Evolutionary conservation across 2,329 filamentous ascomycete species (phyloP), one percentile per base, ranked within the genome.

Genomic region (Drechmeria coniospora): DNA sequence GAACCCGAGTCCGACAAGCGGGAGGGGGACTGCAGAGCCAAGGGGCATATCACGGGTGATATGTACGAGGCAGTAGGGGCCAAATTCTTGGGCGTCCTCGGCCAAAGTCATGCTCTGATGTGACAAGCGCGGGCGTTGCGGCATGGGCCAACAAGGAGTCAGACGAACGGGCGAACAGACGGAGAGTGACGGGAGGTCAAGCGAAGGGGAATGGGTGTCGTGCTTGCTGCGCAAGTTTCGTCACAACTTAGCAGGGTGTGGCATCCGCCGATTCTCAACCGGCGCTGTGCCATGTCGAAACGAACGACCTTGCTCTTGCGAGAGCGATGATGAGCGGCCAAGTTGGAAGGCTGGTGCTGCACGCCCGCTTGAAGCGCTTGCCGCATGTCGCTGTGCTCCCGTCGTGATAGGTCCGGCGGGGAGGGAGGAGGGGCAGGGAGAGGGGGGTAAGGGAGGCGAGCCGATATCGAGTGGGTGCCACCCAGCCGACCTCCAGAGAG

Each of bases 1-100:
- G n/a, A n/a, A n/a, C n/a, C n/a, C n/a, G n/a, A n/a, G n/a, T n/a
- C n/a, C n/a, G n/a, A n/a, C n/a, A n/a, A n/a, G n/a, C n/a, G n/a
- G n/a, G n/a, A n/a, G n/a, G n/a, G n/a, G n/a, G n/a, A n/a, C n/a
- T n/a, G n/a, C n/a, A n/a, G n/a, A n/a, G n/a, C n/a, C n/a, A n/a
- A n/a, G 42, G 56, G 59, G 60, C 56, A 57, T 51, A 50, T 59
- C 56, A 47, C 46, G 49, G 40, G 44, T 47, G 54, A 63, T 65
- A 64, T 63, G 60, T 64, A 63, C 50, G 29, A n/a, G n/a, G n/a
- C n/a, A n/a, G n/a, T n/a, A 27, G 32, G 34, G 23, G 18, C 31
- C 26, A n/a, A n/a, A n/a, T n/a, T n/a, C n/a, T n/a, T n/a, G n/a
- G n/a, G n/a, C n/a, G n/a, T n/a, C n/a, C n/a, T n/a, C n/a, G n/a